These are phyloP conservation scores for Scenedesmus sp. DNA, from an alignment of 163 green algal genomes.

Conservation along the genomic window DNA sequence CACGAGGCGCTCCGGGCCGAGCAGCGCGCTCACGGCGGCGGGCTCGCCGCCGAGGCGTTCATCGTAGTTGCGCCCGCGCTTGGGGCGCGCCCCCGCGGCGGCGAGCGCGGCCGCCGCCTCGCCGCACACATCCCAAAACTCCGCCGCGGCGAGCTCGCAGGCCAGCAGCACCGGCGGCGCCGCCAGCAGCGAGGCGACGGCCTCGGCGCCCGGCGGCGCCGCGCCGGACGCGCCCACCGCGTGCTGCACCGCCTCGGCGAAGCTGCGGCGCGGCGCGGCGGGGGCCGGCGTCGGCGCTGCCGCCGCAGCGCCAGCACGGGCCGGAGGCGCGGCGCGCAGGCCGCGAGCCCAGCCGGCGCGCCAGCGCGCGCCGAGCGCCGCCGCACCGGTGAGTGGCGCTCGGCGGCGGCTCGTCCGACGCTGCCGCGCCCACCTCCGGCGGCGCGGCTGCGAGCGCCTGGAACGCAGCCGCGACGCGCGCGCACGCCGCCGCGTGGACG, in stretches of 20 bases:
- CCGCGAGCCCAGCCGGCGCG: too few species aligned
- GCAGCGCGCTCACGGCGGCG: background rate
- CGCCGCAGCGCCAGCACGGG: too few species aligned
- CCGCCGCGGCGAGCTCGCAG: slow-evolving; percentile 10
- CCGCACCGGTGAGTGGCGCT: too few species aligned
- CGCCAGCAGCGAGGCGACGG: background rate
- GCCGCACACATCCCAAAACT: background rate
- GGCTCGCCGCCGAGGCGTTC: background rate
- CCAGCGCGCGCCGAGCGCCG: too few species aligned
- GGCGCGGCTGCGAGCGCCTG: background rate
- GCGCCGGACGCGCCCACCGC: background rate
- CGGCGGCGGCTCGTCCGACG: too few species aligned
- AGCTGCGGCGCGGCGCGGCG: background rate
- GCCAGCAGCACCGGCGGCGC: background rate
- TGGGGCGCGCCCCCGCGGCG: background rate
- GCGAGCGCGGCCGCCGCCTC: background rate
- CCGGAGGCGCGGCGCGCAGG: too few species aligned
- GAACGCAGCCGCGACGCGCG: slow-evolving; percentile 1
- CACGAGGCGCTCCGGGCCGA: slow-evolving; percentile 20
- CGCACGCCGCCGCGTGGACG: background rate
- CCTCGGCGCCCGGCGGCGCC: background rate
- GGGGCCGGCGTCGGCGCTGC: too few species aligned
- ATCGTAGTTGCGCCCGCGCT: background rate
- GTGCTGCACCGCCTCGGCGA: slow-evolving; percentile 25
- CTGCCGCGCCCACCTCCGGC: background rate